Conservation (phyloP, 164 flowering plant genomes). For the Sextonia rubra region DNA sequence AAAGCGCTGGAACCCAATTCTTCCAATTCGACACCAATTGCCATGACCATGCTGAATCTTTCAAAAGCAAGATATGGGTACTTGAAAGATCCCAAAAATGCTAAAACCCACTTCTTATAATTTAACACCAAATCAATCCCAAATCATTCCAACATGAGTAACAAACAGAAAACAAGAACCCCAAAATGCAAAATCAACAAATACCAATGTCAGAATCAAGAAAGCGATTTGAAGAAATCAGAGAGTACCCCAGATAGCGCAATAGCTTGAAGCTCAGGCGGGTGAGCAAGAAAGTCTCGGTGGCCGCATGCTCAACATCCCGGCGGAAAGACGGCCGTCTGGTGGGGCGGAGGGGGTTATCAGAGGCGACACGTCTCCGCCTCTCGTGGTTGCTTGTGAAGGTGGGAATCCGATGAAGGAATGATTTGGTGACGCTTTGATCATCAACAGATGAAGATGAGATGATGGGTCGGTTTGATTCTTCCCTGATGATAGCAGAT, state of each 20-base stretch:
- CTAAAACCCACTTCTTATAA: background rate
- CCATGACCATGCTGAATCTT: background rate
- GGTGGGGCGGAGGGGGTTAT: conserved; percentile 19
- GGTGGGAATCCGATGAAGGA: background rate
- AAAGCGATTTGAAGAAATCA: background rate
- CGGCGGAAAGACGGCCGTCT: conserved; percentile 28
- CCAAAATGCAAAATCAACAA: background rate
- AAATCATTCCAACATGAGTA: background rate
- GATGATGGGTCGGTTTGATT: background rate
- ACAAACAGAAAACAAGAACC: background rate
- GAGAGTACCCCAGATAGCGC: conserved; percentile 63
- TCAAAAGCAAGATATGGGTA: background rate
- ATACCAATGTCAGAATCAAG: background rate
- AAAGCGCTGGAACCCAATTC: background rate
- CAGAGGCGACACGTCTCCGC: conserved; percentile 42
- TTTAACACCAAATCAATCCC: background rate
- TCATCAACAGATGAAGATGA: conserved; percentile 3
- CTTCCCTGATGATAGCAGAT: background rate
- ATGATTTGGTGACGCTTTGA: background rate
- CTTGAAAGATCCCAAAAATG: background rate
- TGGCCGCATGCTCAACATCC: conserved; percentile 56
- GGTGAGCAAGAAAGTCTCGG: conserved; percentile 57
- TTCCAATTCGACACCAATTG: background rate
- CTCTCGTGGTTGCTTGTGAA: conserved; percentile 23
- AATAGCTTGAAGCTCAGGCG: conserved; percentile 54